A percentile compares a stretch with the other conserved stretches of the same genome.
Conservation (phyloP, 2,329 filamentous ascomycete genomes). For the Curvularia sp. region DNA sequence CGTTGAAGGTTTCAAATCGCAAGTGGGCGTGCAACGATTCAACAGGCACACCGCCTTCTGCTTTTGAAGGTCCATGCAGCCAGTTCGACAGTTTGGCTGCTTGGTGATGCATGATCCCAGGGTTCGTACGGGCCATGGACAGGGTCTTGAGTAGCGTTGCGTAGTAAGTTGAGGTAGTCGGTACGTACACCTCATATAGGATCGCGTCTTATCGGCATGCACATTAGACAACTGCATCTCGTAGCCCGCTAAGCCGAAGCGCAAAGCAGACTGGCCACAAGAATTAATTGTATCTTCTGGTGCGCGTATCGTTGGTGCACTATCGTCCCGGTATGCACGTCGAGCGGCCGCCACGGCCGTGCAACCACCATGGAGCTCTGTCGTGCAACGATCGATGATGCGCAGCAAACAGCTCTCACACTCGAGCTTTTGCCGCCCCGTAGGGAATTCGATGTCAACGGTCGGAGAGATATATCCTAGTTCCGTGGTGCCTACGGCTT, state of each 20-base stretch:
- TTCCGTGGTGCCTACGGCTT: constrained; percentile 12
- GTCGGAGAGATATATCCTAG: constrained; percentile 30
- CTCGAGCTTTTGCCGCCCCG: constrained; percentile 35
- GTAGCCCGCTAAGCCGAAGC: constrained; percentile 20
- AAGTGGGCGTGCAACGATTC: neutral
- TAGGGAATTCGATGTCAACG: constrained; percentile 6
- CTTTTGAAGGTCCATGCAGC: constrained; percentile 24
- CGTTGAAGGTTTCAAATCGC: constrained; percentile 1
- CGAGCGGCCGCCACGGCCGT: constrained; percentile 3
- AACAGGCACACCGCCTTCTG: constrained; percentile 22
- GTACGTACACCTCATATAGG: constrained; percentile 39
- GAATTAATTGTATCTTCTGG: constrained; percentile 13
- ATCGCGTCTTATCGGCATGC: constrained; percentile 40
- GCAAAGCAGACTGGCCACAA: constrained; percentile 20
- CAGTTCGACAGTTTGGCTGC: constrained; percentile 16
- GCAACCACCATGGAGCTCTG: constrained; percentile 29
- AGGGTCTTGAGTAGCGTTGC: constrained; percentile 32
- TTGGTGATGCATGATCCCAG: constrained; percentile 20
- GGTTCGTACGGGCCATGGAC: constrained; percentile 12
- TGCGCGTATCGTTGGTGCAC: constrained; percentile 17
- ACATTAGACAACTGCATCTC: constrained; percentile 42
- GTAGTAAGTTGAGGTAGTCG: constrained; percentile 17
- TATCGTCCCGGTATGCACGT: constrained; percentile 11
- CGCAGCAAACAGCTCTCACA: constrained; percentile 13
- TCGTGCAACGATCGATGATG: constrained; percentile 21